phyloP scores from a whole-genome alignment of 2,329 filamentous ascomycete genomes.

The Lanzia echinophila region DNA sequence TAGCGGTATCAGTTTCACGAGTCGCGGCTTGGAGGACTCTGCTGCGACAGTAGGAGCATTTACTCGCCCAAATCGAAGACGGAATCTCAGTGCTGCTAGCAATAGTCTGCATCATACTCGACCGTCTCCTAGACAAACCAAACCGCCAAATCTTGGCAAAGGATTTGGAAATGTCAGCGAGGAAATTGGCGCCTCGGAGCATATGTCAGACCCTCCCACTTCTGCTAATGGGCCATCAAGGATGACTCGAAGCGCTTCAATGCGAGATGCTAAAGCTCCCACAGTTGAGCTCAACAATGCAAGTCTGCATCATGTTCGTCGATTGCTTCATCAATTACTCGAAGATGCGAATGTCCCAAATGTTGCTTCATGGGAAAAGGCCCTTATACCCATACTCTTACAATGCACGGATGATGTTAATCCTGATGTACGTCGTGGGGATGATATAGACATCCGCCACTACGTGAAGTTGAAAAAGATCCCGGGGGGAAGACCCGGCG shows the following conservation, averaged over 20 bases:
- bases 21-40: constrained; percentile 59
- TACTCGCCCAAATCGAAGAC: constrained; percentile 58
- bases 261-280: constrained; percentile 66
- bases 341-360: constrained; percentile 69
- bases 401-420: constrained; percentile 92
- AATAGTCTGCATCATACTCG: constrained; percentile 59
- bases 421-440: constrained; percentile 81
- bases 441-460: constrained; percentile 94
- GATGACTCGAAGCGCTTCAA: constrained; percentile 72
- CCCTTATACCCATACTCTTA: constrained; percentile 81
- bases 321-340: constrained; percentile 75
- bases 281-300: constrained; percentile 81
- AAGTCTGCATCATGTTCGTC: constrained; percentile 81
- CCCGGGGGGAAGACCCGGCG: constrained; percentile 78
- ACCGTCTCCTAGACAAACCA: constrained; percentile 57
- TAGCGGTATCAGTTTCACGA: constrained; percentile 61
- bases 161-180: constrained; percentile 33
- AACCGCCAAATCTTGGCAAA: constrained; percentile 29
- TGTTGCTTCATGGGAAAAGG: constrained; percentile 76
- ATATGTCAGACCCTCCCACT: constrained; percentile 16
- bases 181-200: constrained; percentile 18
- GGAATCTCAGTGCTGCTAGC: constrained; percentile 81
- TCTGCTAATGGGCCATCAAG: constrained; percentile 33
- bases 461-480: constrained; percentile 98
- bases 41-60: constrained; percentile 51